Conservation (phyloP, 2,329 filamentous ascomycete species). For the Venturia nashicola region DNA sequence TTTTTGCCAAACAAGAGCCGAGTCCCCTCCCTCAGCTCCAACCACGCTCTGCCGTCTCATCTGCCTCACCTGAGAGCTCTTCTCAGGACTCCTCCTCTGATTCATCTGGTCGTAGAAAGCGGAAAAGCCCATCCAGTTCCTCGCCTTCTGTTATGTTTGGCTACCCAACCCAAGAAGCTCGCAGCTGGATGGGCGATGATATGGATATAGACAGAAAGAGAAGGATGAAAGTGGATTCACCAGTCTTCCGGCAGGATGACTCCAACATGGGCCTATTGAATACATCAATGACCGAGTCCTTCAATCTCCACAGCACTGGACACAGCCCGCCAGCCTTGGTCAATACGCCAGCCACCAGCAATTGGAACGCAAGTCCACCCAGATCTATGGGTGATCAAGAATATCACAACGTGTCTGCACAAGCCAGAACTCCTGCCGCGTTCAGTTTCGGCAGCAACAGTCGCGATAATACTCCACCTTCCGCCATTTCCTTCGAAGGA, state of each 20-base stretch:
- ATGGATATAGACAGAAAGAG: slow-evolving; percentile 5
- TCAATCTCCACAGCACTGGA: slow-evolving; percentile 7
- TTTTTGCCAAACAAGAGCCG: background rate
- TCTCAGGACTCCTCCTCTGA: slow-evolving; percentile 30
- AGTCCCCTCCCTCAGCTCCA: slow-evolving; percentile 10
- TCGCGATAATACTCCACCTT: slow-evolving; percentile 8
- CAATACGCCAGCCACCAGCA: background rate
- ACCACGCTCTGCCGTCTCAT: slow-evolving; percentile 15
- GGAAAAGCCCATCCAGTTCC: slow-evolving; percentile 27
- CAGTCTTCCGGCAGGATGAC: slow-evolving; percentile 1
- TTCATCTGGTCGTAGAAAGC: slow-evolving; percentile 26
- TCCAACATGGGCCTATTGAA: slow-evolving; percentile 1
- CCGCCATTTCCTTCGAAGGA: slow-evolving; percentile 4
- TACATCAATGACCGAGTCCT: slow-evolving; percentile 4
- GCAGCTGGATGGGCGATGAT: slow-evolving; percentile 11
- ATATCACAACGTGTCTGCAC: background rate
- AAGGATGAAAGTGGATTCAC: slow-evolving; percentile 4
- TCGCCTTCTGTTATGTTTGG: slow-evolving; percentile 17
- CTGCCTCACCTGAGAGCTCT: slow-evolving; percentile 26
- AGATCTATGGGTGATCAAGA: background rate
- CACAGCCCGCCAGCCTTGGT: slow-evolving; percentile 7
- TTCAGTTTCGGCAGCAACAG: slow-evolving; percentile 6
- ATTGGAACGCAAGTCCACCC: slow-evolving; percentile 1
- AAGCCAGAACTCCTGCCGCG: slow-evolving; percentile 5
- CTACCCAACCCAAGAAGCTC: background rate